phyloP scores from a whole-genome alignment of 2,329 filamentous ascomycete genomes.

The Capronia coronata region DNA sequence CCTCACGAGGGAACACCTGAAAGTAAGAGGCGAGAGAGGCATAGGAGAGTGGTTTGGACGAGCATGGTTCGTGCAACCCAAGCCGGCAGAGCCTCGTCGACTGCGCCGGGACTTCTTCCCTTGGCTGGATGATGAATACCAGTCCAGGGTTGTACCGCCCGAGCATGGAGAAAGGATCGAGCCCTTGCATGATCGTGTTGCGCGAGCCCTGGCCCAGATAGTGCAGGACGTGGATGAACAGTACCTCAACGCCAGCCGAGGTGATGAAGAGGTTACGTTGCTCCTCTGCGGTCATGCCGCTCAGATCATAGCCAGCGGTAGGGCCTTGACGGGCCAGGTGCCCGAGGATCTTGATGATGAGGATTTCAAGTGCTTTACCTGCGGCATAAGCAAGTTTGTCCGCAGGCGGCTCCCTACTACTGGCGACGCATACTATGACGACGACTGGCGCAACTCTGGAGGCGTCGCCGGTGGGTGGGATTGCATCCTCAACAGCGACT shows the following conservation, averaged over 20 bases:
- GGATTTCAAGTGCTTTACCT: conserved; percentile 81
- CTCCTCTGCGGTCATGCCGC: conserved; percentile 87
- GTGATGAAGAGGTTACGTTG: conserved; percentile 60
- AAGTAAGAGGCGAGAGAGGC: conserved; percentile 34
- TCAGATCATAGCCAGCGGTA: conserved; percentile 75
- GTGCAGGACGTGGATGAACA: conserved; percentile 35
- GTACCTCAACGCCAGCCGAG: conserved; percentile 34
- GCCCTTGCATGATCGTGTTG: conserved; percentile 73
- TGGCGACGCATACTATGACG: conserved; percentile 31
- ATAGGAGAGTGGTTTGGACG: conserved; percentile 84
- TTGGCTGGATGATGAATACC: conserved; percentile 40
- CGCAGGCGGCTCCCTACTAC: conserved; percentile 37
- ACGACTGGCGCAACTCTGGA: conserved; percentile 28
- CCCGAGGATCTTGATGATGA: conserved; percentile 64
- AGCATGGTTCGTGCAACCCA: conserved; percentile 77
- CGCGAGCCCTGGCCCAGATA: conserved; percentile 47
- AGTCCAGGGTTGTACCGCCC: conserved; percentile 62
- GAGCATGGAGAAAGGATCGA: conserved; percentile 70
- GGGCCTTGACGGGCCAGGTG: conserved; percentile 71
- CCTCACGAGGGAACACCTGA: conserved; percentile 19
- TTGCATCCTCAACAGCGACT: conserved; percentile 75
- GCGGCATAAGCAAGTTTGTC: conserved; percentile 65
- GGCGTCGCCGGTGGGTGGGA: conserved; percentile 73
- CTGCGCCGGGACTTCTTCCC: conserved; percentile 64
- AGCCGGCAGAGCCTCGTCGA: conserved; percentile 58